These are phyloP conservation scores for Trametes gibbosa DNA, from an alignment of 768 basidiomycete species.

Conservation along the genomic window DNA sequence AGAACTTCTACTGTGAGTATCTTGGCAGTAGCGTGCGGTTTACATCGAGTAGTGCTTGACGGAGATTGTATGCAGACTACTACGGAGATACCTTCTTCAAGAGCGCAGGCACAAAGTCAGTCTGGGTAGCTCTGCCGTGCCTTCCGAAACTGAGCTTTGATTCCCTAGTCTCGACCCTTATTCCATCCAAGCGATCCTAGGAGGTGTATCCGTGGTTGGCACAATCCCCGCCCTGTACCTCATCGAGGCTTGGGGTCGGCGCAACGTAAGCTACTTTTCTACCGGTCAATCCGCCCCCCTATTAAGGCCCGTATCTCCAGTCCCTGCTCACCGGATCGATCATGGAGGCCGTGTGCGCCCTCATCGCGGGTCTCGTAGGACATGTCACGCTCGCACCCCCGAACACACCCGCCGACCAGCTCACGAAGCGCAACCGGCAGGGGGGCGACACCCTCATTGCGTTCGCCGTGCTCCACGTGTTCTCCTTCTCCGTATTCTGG, in stretches of 20 bases:
- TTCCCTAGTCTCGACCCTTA: slow-evolving; percentile 55
- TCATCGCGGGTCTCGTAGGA: slow-evolving; percentile 71
- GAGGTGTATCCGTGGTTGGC: slow-evolving; percentile 70
- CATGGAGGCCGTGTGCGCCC: slow-evolving; percentile 55
- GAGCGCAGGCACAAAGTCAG: slow-evolving; percentile 64
- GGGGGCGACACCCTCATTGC: slow-evolving; percentile 70
- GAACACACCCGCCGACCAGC: slow-evolving; percentile 42
- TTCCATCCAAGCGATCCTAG: slow-evolving; percentile 72
- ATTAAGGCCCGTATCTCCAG: slow-evolving; percentile 29
- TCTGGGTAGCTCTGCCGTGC: slow-evolving; percentile 20
- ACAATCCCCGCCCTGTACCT: slow-evolving; percentile 69
- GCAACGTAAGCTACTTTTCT: slow-evolving; percentile 41
- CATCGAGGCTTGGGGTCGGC: slow-evolving; percentile 75
- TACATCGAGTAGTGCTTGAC: slow-evolving; percentile 1
- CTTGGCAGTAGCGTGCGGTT: too few species aligned
- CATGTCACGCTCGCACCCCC: slow-evolving; percentile 61
- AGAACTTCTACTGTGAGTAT: slow-evolving; percentile 72
- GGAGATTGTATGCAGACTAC: slow-evolving; percentile 48
- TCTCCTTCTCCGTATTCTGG: slow-evolving; percentile 72
- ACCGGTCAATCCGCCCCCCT: background rate
- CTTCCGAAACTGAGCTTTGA: background rate
- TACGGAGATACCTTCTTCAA: slow-evolving; percentile 82
- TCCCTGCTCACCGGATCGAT: slow-evolving; percentile 65
- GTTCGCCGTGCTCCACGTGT: slow-evolving; percentile 76
- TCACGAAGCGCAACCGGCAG: slow-evolving; percentile 54